These are phyloP conservation scores for Pharnaceum exiguum DNA, from an alignment of 148 eudicot genomes.

Conservation along the genomic window DNA sequence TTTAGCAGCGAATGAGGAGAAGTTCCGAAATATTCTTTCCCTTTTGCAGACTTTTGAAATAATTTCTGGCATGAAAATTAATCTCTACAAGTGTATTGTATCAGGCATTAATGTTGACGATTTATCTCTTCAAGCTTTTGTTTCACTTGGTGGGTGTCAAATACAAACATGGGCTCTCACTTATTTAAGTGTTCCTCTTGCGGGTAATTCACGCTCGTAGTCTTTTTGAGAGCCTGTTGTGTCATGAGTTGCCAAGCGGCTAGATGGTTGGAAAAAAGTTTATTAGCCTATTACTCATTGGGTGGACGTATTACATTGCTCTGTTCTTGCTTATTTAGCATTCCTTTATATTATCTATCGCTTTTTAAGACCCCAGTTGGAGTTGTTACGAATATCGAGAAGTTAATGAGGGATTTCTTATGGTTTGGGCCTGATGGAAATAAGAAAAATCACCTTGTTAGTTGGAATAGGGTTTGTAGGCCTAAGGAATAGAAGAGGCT, in stretches of 20 bases:
- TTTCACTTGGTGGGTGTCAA: neutral
- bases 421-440: neutral
- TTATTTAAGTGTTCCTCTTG: neutral
- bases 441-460: neutral
- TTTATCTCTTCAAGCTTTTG: neutral
- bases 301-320: neutral
- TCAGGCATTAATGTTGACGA: neutral
- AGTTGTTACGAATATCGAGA: neutral
- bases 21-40: neutral
- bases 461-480: neutral
- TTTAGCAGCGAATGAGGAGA: neutral
- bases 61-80: neutral
- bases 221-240: neutral
- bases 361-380: neutral
- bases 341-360: too few relatives aligned
- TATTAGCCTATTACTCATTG: neutral
- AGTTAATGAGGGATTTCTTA: neutral
- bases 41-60: neutral
- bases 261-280: neutral
- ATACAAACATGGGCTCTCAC: neutral
- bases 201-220: neutral
- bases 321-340: too few relatives aligned
- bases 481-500: neutral
- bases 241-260: neutral
- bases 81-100: neutral